phyloP scores from a whole-genome alignment of 2,329 filamentous ascomycete species.

The Pyrenophora teres region DNA sequence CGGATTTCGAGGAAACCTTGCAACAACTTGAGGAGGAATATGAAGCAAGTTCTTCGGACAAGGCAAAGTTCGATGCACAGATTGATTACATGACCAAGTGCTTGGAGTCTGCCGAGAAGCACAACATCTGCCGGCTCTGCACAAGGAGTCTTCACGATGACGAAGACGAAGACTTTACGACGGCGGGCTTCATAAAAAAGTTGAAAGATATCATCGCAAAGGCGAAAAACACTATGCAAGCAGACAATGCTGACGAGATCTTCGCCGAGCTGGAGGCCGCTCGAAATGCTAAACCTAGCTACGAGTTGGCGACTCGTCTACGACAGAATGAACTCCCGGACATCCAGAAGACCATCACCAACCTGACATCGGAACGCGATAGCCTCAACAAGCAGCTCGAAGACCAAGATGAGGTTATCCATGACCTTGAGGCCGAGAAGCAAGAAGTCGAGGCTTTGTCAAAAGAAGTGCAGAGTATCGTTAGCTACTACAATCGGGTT shows the following conservation, averaged over 20 bases:
- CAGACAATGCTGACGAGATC: slow-evolving; percentile 65
- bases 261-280: slow-evolving; percentile 65
- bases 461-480: slow-evolving; percentile 77
- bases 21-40: slow-evolving; percentile 57
- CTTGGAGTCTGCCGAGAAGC: slow-evolving; percentile 66
- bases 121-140: slow-evolving; percentile 79
- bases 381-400: slow-evolving; percentile 54
- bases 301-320: slow-evolving; percentile 75
- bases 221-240: slow-evolving; percentile 60
- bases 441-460: slow-evolving; percentile 75
- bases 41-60: slow-evolving; percentile 63
- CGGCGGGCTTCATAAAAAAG: slow-evolving; percentile 65
- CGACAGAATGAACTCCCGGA: slow-evolving; percentile 70
- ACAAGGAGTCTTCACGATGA: slow-evolving; percentile 66
- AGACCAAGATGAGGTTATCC: slow-evolving; percentile 69
- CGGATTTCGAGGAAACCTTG: slow-evolving; percentile 58
- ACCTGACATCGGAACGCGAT: slow-evolving; percentile 50
- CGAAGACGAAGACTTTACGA: slow-evolving; percentile 59
- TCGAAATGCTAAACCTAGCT: slow-evolving; percentile 61
- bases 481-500: slow-evolving; percentile 73
- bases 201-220: slow-evolving; percentile 63
- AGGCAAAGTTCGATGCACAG: slow-evolving; percentile 70
- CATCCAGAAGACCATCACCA: slow-evolving; percentile 66
- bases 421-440: slow-evolving; percentile 65
- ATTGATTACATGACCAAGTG: slow-evolving; percentile 74